These are phyloP conservation scores for Cutaneotrichosporon spelunceum DNA, from an alignment of 1,284 basidiomycete species.

Conservation along the genomic window DNA sequence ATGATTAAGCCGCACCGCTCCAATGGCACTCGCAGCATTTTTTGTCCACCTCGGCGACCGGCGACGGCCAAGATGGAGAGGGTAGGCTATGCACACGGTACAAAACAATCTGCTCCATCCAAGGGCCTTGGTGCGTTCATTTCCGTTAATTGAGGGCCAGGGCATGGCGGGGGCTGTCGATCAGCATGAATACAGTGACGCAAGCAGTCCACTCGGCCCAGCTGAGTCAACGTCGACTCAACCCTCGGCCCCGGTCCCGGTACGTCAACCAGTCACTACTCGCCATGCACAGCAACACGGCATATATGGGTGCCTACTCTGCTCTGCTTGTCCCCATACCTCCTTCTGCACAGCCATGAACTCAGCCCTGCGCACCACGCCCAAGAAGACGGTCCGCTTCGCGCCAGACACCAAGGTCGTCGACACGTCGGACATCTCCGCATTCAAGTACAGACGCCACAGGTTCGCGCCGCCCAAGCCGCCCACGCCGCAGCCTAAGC, in stretches of 20 bases:
- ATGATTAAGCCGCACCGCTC: no score
- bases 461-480: background rate
- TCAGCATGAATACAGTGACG: no score
- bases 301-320: background rate
- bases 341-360: background rate
- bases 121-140: no score
- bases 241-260: background rate
- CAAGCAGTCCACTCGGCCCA: no score
- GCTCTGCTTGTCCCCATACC: background rate
- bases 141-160: no score
- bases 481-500: background rate
- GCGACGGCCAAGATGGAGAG: no score
- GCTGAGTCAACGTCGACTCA: background rate
- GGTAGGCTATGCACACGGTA: no score
- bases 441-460: background rate
- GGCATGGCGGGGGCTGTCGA: no score
- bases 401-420: background rate
- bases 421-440: conserved; percentile 3
- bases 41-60: no score
- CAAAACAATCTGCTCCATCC: no score
- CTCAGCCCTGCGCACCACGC: background rate
- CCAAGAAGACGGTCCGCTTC: conserved; percentile 5
- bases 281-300: background rate
- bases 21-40: no score
- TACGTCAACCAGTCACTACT: background rate